Percentiles rank a stretch among this genome's conserved stretches.
These are phyloP conservation scores for Aspergillus glaucus DNA, from an alignment of 2,329 filamentous ascomycete genomes.

Conservation along the genomic window DNA sequence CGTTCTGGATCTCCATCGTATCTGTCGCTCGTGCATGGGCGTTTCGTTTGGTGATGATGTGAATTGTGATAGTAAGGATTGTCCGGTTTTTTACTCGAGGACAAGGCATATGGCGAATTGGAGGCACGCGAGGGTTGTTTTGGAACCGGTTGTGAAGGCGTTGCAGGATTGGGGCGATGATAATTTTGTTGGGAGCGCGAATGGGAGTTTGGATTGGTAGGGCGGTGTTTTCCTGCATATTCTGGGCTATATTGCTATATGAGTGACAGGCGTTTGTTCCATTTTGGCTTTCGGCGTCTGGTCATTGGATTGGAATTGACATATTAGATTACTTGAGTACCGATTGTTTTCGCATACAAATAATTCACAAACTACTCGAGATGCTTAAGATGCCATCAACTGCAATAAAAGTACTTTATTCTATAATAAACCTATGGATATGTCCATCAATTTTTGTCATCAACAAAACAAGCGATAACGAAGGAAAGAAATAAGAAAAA, in stretches of 20 bases:
- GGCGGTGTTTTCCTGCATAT: neutral
- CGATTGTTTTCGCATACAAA: too few species aligned
- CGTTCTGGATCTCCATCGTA: conserved; percentile 56
- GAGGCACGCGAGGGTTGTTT: conserved; percentile 29
- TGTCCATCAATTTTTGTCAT: too few species aligned
- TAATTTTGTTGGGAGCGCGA: neutral
- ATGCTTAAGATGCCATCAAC: too few species aligned
- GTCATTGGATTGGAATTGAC: neutral
- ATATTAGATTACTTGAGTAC: too few species aligned
- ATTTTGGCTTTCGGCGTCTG: neutral
- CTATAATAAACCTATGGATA: too few species aligned
- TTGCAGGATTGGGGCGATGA: conserved; percentile 25
- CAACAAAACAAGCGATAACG: too few species aligned
- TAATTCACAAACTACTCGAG: too few species aligned
- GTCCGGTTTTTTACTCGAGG: conserved; percentile 73
- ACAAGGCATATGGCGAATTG: conserved; percentile 32
- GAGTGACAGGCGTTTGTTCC: neutral
- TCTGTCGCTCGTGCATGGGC: conserved; percentile 77
- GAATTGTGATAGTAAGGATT: conserved; percentile 84
- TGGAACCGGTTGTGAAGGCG: conserved; percentile 32
- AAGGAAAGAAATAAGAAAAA: too few species aligned
- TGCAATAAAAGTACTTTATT: too few species aligned
- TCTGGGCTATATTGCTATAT: neutral
- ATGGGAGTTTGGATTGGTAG: conserved; percentile 34
- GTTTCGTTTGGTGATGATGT: conserved; percentile 69